These are phyloP conservation scores for Yarrowia porcina DNA, from an alignment of 805 yeast species.

Conservation along the genomic window DNA sequence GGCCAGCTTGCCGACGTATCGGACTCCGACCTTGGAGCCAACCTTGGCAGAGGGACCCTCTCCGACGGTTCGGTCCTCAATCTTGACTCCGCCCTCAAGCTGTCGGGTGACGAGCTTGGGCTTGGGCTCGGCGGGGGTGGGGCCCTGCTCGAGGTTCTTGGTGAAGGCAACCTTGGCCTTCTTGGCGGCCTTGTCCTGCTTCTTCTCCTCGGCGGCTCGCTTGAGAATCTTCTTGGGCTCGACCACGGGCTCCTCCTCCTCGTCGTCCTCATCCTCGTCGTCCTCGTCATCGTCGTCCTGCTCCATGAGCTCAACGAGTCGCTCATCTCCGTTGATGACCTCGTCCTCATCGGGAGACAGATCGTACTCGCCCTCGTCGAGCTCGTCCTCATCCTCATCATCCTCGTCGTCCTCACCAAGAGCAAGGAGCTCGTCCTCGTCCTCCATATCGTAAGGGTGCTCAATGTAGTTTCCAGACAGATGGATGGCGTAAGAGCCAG, in stretches of 20 bases:
- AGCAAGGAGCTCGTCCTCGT: constrained; percentile 45
- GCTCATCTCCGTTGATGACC: constrained; percentile 29
- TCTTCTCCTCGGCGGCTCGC: constrained; percentile 39
- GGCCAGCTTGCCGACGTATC: constrained; percentile 96
- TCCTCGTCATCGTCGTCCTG: constrained; percentile 53
- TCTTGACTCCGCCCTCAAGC: constrained; percentile 85
- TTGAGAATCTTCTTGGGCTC: constrained; percentile 38
- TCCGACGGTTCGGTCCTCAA: constrained; percentile 91
- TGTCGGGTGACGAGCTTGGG: constrained; percentile 55
- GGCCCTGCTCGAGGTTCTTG: constrained; percentile 91
- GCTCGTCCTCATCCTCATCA: constrained; percentile 34
- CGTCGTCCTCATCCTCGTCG: constrained; percentile 57
- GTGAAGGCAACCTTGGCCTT: constrained; percentile 68
- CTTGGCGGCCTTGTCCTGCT: constrained; percentile 37
- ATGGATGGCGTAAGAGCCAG: constrained; percentile 93
- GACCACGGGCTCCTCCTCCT: constrained; percentile 51
- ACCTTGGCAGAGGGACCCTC: constrained; percentile 83
- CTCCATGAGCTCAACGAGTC: constrained; percentile 49
- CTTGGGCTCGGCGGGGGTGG: constrained; percentile 49
- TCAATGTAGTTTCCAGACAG: constrained; percentile 93
- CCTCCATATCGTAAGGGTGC: constrained; percentile 83
- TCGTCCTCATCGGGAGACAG: constrained; percentile 39
- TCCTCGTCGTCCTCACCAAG: constrained; percentile 40
- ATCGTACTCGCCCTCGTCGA: constrained; percentile 33
- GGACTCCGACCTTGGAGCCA: constrained; percentile 89